Percentiles rank a stretch among this genome's conserved stretches.
Conservation (phyloP, 768 basidiomycete genomes). For the Lactarius evosmus region DNA sequence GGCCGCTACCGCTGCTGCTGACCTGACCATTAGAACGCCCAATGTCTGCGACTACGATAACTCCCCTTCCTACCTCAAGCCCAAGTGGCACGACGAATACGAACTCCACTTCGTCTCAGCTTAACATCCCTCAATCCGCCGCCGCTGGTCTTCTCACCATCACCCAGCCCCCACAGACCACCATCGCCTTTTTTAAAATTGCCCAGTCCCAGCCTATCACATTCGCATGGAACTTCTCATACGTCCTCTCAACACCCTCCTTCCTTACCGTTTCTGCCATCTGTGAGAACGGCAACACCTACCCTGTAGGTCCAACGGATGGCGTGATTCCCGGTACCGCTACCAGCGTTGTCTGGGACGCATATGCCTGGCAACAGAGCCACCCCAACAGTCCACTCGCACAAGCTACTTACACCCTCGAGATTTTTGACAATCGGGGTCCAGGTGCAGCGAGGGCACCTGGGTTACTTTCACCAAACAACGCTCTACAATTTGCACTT, state of each 20-base stretch:
- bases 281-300: conserved; percentile 86
- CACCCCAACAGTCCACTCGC: conserved; percentile 65
- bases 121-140: conserved; percentile 46
- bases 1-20: background rate
- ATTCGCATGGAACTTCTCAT: conserved; percentile 89
- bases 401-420: conserved; percentile 71
- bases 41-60: background rate
- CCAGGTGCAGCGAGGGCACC: conserved; percentile 52
- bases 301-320: conserved; percentile 77
- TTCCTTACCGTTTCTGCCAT: conserved; percentile 77
- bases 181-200: conserved; percentile 87
- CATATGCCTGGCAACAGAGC: conserved; percentile 67
- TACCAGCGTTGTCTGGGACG: conserved; percentile 75
- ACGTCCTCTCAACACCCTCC: conserved; percentile 65
- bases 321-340: conserved; percentile 69
- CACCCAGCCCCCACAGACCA: conserved; percentile 77
- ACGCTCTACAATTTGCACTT: conserved; percentile 73
- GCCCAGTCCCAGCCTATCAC: conserved; percentile 70
- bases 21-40: background rate
- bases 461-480: conserved; percentile 69
- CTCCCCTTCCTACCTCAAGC: background rate
- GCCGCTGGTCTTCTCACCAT: conserved; percentile 66
- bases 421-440: conserved; percentile 81
- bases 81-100: background rate
- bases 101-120: background rate